These are phyloP conservation scores for Zymoseptoria crescenta DNA, from an alignment of 2,329 filamentous ascomycete genomes.

Conservation along the genomic window DNA sequence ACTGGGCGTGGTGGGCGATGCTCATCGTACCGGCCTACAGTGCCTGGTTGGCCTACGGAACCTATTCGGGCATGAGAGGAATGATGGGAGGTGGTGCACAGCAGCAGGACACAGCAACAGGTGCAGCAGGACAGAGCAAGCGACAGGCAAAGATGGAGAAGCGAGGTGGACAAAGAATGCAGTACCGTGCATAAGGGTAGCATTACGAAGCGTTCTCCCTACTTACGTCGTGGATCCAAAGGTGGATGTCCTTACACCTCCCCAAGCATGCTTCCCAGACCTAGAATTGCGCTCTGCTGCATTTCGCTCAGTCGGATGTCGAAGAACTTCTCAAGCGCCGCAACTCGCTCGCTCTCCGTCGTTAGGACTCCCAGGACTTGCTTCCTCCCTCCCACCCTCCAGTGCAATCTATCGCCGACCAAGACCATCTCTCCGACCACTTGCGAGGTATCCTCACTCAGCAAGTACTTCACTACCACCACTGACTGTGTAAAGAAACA, in stretches of 20 bases:
- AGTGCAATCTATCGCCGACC: slow-evolving; percentile 38
- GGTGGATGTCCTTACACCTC: neutral
- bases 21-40: slow-evolving; percentile 39
- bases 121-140: slow-evolving; percentile 37
- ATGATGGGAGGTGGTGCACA: slow-evolving; percentile 33
- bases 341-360: slow-evolving; percentile 35
- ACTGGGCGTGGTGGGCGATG: slow-evolving; percentile 66
- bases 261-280: slow-evolving; percentile 12
- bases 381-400: slow-evolving; percentile 37
- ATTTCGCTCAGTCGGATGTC: slow-evolving; percentile 34
- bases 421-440: slow-evolving; percentile 33
- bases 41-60: slow-evolving; percentile 38
- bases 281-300: slow-evolving; percentile 33
- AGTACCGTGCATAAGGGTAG: slow-evolving; percentile 33
- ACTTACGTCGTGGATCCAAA: neutral
- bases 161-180: slow-evolving; percentile 42
- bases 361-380: slow-evolving; percentile 33
- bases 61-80: slow-evolving; percentile 38
- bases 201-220: neutral
- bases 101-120: slow-evolving; percentile 16
- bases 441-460: slow-evolving; percentile 31
- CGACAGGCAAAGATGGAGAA: slow-evolving; percentile 46
- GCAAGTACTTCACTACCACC: slow-evolving; percentile 48
- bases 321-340: slow-evolving; percentile 38
- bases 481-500: slow-evolving; percentile 50